Conservation (phyloP, 176 grass and related monocot genomes). For the Oryza nivara region DNA sequence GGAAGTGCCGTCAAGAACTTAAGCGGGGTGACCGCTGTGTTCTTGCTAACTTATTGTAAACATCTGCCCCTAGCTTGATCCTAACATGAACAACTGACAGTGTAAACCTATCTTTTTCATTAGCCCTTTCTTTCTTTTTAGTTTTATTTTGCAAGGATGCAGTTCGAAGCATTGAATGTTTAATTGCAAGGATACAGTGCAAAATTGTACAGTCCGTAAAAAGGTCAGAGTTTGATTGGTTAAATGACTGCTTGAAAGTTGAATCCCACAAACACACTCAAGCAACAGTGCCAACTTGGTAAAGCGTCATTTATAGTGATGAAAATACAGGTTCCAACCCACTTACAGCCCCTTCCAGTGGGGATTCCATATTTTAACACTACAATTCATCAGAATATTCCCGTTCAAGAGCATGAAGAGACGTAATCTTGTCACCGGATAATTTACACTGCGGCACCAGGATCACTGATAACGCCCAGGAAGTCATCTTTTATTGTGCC, state of each 20-base stretch:
- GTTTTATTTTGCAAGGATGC: neutral
- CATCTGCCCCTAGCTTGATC: neutral
- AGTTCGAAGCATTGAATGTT: neutral
- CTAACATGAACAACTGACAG: neutral
- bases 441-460: slow-evolving; percentile 66
- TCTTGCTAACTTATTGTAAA: neutral
- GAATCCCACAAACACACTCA: neutral
- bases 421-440: neutral
- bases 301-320: neutral
- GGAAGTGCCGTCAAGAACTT: neutral
- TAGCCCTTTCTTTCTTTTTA: neutral
- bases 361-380: neutral
- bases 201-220: neutral
- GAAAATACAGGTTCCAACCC: neutral
- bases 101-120: neutral
- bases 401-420: neutral
- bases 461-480: slow-evolving; percentile 93
- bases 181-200: neutral
- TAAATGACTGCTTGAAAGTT: neutral
- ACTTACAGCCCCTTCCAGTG: neutral
- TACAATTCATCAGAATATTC: neutral
- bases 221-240: neutral
- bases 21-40: neutral
- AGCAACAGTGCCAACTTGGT: neutral
- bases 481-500: slow-evolving; percentile 97